Percentiles rank a stretch among this genome's conserved stretches.
These are phyloP conservation scores for Zalerion maritima DNA, from an alignment of 495 filamentous ascomycete genomes.

Conservation along the genomic window DNA sequence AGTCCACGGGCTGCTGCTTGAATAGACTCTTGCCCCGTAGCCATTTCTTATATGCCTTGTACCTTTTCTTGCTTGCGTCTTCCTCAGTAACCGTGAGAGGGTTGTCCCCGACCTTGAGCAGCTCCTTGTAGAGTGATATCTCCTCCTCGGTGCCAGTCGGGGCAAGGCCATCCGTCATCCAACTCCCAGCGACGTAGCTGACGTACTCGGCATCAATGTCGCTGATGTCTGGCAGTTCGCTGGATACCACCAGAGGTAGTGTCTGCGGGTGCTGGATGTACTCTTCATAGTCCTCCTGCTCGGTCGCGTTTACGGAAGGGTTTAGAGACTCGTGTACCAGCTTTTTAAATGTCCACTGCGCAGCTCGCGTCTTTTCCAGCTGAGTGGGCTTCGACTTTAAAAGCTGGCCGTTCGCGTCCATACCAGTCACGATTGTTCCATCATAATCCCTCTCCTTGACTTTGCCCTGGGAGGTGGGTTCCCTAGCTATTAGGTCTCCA, in stretches of 20 bases:
- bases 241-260: conserved; percentile 73
- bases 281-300: conserved; percentile 74
- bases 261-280: conserved; percentile 86
- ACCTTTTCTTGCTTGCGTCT: conserved; percentile 77
- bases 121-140: conserved; percentile 56
- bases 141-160: conserved; percentile 43
- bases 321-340: conserved; percentile 66
- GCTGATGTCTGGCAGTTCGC: conserved; percentile 34
- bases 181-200: conserved; percentile 51
- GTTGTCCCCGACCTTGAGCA: conserved; percentile 61
- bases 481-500: too few species aligned
- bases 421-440: too few species aligned
- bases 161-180: conserved; percentile 25
- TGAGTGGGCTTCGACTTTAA: conserved; percentile 26
- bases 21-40: conserved; percentile 82
- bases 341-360: conserved; percentile 78
- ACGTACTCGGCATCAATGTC: conserved; percentile 52
- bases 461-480: too few species aligned
- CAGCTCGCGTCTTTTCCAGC: conserved; percentile 51
- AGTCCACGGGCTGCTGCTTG: conserved; percentile 69
- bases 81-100: conserved; percentile 76
- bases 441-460: too few species aligned
- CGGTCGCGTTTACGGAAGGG: conserved; percentile 55
- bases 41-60: conserved; percentile 93
- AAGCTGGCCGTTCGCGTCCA: too few species aligned